Conservation (phyloP, 1,284 basidiomycete species). For the Leccinum variabile region DNA sequence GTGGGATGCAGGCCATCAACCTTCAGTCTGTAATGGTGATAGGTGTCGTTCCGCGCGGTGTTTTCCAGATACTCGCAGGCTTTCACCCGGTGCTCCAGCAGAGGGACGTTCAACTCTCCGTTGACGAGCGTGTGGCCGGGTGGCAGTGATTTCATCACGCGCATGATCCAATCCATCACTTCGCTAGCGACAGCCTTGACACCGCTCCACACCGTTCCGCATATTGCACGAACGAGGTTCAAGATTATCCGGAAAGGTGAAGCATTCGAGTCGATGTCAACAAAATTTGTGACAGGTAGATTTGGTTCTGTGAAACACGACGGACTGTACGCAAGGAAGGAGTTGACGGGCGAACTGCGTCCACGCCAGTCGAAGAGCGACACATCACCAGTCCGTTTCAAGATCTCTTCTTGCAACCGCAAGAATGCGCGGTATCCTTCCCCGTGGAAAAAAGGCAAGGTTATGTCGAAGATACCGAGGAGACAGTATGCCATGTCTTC, state of each 20-base stretch:
- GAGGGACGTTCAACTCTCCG: conserved; percentile 22
- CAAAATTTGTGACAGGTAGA: conserved; percentile 6
- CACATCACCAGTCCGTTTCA: conserved; percentile 28
- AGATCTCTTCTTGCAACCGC: conserved; percentile 32
- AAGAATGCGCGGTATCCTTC: conserved; percentile 28
- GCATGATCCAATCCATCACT: conserved; percentile 5
- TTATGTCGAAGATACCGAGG: conserved; percentile 31
- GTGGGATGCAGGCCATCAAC: conserved; percentile 13
- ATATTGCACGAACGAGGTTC: conserved; percentile 15
- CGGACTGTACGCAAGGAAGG: conserved; percentile 22
- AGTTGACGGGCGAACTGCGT: conserved; percentile 25
- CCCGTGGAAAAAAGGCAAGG: conserved; percentile 25
- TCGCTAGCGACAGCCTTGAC: conserved; percentile 4
- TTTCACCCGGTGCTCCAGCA: conserved; percentile 26
- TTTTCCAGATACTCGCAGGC: conserved; percentile 10
- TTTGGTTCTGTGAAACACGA: conserved; percentile 16
- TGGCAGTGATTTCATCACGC: conserved; percentile 11
- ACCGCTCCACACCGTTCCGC: conserved; percentile 8
- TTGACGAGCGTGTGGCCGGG: conserved; percentile 26
- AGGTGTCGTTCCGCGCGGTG: not conserved
- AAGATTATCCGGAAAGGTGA: conserved; percentile 19
- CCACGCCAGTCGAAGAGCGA: conserved; percentile 35
- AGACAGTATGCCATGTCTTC: conserved; percentile 32
- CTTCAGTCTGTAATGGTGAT: conserved; percentile 16
- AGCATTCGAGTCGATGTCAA: not conserved